These are phyloP conservation scores for Cynara cardunculus DNA, from an alignment of 129 eudicot genomes.

Conservation along the genomic window DNA sequence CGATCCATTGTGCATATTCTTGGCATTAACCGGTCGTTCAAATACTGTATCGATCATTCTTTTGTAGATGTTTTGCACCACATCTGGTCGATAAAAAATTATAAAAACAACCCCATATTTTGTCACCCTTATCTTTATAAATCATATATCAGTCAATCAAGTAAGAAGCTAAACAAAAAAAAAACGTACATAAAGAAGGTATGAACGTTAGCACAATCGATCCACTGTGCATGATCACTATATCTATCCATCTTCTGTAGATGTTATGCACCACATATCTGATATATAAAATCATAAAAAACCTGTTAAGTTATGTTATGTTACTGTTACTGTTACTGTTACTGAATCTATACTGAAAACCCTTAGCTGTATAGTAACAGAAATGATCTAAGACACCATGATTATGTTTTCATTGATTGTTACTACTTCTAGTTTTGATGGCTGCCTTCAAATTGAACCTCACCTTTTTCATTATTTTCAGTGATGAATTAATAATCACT, in stretches of 20 bases:
- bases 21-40: not conserved
- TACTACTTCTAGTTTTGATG: conserved; percentile 24
- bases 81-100: not conserved
- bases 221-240: not conserved
- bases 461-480: conserved; percentile 22
- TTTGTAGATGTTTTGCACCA: not conserved
- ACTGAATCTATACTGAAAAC: not conserved
- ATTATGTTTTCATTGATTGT: conserved; percentile 31
- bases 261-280: not conserved
- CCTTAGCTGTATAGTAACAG: conserved; percentile 10
- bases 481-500: conserved; percentile 28
- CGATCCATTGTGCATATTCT: not conserved
- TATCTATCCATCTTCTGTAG: no score
- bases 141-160: not conserved
- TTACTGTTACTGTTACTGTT: not conserved
- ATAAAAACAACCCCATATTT: not conserved
- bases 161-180: not conserved
- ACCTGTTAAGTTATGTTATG: not conserved
- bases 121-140: not conserved
- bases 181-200: not conserved
- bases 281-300: not conserved
- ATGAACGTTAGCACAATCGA: not conserved
- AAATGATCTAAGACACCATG: conserved; percentile 20
- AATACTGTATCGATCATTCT: not conserved
- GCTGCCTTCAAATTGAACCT: conserved; percentile 23